Evolutionary conservation across 2,329 filamentous ascomycete genomes (phyloP).

Genomic region (Elsinoe ampelina): DNA sequence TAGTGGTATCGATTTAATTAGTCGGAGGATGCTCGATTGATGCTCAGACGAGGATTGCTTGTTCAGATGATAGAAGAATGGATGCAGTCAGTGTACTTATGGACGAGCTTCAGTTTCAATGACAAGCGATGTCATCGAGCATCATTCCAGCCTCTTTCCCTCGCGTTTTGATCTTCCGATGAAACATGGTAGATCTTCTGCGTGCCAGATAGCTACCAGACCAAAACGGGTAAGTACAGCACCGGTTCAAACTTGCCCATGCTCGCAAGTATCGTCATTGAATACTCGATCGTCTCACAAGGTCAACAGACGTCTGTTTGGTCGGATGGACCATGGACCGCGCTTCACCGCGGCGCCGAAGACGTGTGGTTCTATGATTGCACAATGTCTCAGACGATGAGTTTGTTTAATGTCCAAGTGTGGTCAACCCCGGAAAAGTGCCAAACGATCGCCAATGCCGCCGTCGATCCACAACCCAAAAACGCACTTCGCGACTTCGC

Average conservation of each 20-base stretch:
- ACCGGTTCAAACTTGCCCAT: background rate
- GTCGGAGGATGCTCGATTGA: background rate
- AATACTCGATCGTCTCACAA: background rate
- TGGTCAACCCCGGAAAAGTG: background rate
- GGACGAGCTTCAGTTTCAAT: background rate
- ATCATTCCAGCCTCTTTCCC: background rate
- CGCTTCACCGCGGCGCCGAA: background rate
- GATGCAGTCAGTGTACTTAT: background rate
- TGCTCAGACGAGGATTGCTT: no score
- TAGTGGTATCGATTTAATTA: background rate
- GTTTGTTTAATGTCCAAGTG: background rate
- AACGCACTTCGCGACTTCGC: background rate
- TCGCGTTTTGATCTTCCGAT: background rate
- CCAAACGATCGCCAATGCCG: background rate
- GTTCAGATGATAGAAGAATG: background rate
- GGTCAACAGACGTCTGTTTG: background rate
- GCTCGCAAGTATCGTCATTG: background rate
- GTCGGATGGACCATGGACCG: background rate
- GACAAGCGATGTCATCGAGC: background rate
- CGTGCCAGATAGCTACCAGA: background rate
- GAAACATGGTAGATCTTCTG: background rate
- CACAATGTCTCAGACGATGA: background rate
- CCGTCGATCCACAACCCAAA: background rate
- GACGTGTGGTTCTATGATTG: background rate
- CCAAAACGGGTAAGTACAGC: background rate